Percentiles rank a stretch among this genome's conserved stretches.
phyloP scores from a whole-genome alignment of 202 grass and related monocot genomes.

The Schoenoplectus tabernaemontani region DNA sequence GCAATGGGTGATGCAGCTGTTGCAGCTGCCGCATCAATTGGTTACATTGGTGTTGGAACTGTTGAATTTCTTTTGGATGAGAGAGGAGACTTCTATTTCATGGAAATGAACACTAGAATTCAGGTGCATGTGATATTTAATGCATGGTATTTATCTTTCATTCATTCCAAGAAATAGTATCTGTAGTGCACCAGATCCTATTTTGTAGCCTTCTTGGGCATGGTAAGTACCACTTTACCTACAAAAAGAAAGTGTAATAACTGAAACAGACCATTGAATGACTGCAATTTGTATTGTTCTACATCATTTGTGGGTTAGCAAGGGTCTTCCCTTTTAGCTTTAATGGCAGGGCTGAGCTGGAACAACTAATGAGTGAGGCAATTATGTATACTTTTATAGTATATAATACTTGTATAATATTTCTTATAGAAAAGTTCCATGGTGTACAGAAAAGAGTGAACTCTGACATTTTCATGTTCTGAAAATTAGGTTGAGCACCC shows the following conservation, averaged over 20 bases:
- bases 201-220: not conserved
- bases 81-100: constrained; percentile 46
- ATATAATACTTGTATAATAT: not conserved
- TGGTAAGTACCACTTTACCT: not conserved
- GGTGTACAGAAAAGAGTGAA: not conserved
- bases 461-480: constrained; percentile 1
- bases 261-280: not conserved
- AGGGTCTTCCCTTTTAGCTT: not conserved
- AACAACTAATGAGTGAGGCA: not conserved
- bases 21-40: constrained; percentile 38
- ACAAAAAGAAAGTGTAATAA: not conserved
- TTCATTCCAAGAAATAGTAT: not conserved
- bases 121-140: constrained; percentile 29
- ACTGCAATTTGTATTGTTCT: not conserved
- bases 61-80: constrained; percentile 50
- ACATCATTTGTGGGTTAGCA: not conserved
- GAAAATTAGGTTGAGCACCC: constrained; percentile 42
- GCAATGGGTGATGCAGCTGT: constrained; percentile 48
- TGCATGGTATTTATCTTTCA: not conserved
- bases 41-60: constrained; percentile 49
- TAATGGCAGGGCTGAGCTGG: not conserved
- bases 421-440: not conserved
- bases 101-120: constrained; percentile 56
- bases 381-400: constrained; percentile 2
- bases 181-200: not conserved